A percentile compares a stretch with the other conserved stretches of the same genome.
phyloP scores from a whole-genome alignment of 768 basidiomycete species.

The Suillus americanus region DNA sequence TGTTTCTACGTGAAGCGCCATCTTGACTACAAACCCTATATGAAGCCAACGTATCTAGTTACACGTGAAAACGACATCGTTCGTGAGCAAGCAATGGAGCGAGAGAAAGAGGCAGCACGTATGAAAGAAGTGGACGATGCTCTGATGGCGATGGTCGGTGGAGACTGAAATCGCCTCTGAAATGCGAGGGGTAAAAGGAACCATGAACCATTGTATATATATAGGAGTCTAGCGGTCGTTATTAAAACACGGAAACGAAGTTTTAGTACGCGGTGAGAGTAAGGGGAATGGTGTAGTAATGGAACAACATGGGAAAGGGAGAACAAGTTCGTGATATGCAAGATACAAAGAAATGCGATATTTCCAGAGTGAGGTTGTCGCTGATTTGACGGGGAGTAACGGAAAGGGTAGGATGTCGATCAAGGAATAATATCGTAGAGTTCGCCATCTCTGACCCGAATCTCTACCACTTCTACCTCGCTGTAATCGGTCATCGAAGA shows the following conservation, averaged over 20 bases:
- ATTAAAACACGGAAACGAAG: slow-evolving; percentile 4
- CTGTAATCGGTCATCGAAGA: slow-evolving; percentile 64
- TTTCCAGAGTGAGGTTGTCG: background rate
- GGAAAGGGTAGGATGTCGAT: slow-evolving; percentile 6
- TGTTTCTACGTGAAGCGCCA: slow-evolving; percentile 93
- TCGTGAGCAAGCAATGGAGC: slow-evolving; percentile 56
- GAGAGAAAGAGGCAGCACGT: slow-evolving; percentile 50
- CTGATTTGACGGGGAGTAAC: background rate
- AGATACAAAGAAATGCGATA: slow-evolving; percentile 4
- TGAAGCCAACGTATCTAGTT: slow-evolving; percentile 65
- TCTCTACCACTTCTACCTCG: slow-evolving; percentile 87
- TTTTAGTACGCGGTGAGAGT: slow-evolving; percentile 6
- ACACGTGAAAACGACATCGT: slow-evolving; percentile 66
- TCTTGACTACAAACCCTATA: slow-evolving; percentile 76
- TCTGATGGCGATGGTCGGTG: slow-evolving; percentile 46
- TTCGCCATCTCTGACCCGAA: slow-evolving; percentile 78
- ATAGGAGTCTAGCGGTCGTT: background rate
- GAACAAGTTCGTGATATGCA: slow-evolving; percentile 10
- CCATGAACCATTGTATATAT: background rate
- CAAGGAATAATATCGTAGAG: slow-evolving; percentile 73
- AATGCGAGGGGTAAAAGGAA: slow-evolving; percentile 7
- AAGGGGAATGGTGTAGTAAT: slow-evolving; percentile 1
- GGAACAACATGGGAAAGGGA: slow-evolving; percentile 4
- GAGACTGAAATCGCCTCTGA: slow-evolving; percentile 11
- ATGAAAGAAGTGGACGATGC: slow-evolving; percentile 67